phyloP scores from a whole-genome alignment of 2,329 filamentous ascomycete species.

The Aspergillus uvarum region DNA sequence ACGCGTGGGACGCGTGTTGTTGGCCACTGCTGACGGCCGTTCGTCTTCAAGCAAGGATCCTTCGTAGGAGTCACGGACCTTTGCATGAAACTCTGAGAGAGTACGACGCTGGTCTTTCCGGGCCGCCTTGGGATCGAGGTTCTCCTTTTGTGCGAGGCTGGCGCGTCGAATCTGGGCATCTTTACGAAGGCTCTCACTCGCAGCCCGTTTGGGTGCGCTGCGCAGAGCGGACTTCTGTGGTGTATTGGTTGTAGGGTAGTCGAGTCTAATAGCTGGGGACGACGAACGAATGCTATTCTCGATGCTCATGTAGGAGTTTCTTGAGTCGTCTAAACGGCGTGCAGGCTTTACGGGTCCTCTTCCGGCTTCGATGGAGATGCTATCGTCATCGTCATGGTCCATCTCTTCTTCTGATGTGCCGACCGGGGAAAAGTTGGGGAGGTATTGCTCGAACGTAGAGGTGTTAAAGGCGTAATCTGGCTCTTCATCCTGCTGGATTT shows the following conservation, averaged over 20 bases:
- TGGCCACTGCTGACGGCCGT: conserved; percentile 44
- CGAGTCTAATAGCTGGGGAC: conserved; percentile 41
- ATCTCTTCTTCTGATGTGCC: conserved; percentile 42
- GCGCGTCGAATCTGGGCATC: conserved; percentile 43
- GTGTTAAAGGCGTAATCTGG: conserved; percentile 47
- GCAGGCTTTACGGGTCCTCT: conserved; percentile 48
- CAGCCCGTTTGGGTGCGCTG: conserved; percentile 28
- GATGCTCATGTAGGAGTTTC: conserved; percentile 50
- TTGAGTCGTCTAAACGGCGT: conserved; percentile 49
- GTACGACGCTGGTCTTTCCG: conserved; percentile 46
- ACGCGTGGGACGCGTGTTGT: conserved; percentile 54
- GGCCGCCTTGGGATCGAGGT: conserved; percentile 38
- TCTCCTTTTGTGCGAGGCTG: conserved; percentile 44
- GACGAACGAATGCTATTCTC: conserved; percentile 46
- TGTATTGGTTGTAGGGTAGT: conserved; percentile 37
- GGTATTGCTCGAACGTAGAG: conserved; percentile 47
- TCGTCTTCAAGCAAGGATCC: conserved; percentile 53
- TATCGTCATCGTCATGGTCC: conserved; percentile 44
- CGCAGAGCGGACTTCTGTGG: conserved; percentile 37
- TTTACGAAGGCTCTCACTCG: conserved; percentile 41
- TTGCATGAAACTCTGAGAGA: conserved; percentile 58
- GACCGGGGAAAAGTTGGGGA: conserved; percentile 50
- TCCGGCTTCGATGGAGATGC: conserved; percentile 58
- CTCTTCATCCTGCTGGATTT: conserved; percentile 32
- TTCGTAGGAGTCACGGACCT: conserved; percentile 53